Base-by-base conservation (phyloP, 164 flowering plant genomes). In the Brasenia schreberi region DNA sequence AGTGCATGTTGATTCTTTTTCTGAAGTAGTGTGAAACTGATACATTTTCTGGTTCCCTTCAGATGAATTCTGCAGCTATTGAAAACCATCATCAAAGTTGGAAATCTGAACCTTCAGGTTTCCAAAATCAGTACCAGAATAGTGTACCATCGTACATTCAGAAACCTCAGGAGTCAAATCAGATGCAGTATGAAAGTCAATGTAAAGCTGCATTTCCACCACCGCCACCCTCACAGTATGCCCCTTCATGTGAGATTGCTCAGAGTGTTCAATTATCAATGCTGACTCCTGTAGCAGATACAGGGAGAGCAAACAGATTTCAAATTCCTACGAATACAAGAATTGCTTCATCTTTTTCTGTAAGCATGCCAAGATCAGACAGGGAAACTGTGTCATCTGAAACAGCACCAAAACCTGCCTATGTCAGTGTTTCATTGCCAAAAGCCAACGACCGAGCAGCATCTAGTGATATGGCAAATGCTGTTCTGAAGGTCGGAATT, bases 301-400 rank as follows among this genome's bases (percentile, higher is more conserved):
- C 89, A 49, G 79, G 76, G 23, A 78, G 83, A 71, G 84, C 75
- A 69, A 82, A 78, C 87, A 89, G 81, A 74, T 12, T 94, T 75
- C 97, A 94, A 88, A 89, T 94, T 69, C 90, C 85, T 66, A 88
- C 92, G 64, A 94, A 94, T 73, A 97, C 97, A 66, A 88, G 96
- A 86, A 91, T 91, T 76, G 87, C 92, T 72, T 80, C 96, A 65
- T 83, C 77, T 81, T 71, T 91, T 78, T 69, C 84, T 27, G 61
- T 81, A 56, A 82, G 85, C 69, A 62, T 77, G 66, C 75, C 80
- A 62, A 88, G 85, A 76, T 62, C 73, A 5, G 83, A 81, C 18
- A 87, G 84, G 82, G 93, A 83, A 65, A 77, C 66, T 72, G 70
- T 83, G 71, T 59, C 82, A 56, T 69, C 75, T 59, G 69, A 67